Evolutionary conservation across 2,329 filamentous ascomycete species (phyloP).

Genomic region (Nigrospora osmanthi): DNA sequence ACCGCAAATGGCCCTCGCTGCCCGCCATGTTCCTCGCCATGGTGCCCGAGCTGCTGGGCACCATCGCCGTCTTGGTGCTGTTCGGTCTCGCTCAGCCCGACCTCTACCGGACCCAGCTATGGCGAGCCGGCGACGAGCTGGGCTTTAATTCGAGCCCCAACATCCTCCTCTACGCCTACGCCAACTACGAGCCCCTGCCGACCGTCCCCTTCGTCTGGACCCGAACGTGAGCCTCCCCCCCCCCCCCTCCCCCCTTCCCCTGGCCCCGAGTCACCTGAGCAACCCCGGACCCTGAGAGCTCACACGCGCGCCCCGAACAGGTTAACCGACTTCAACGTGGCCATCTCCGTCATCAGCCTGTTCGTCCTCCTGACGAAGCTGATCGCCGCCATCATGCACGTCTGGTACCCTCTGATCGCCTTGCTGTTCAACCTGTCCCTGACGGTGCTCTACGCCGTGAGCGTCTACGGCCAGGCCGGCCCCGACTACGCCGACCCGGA

Average conservation of each 20-base stretch:
- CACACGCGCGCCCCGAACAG: slow-evolving; percentile 30
- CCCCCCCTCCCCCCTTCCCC: background rate
- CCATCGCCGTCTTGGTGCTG: slow-evolving; percentile 59
- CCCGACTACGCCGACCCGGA: slow-evolving; percentile 63
- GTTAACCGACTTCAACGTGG: slow-evolving; percentile 68
- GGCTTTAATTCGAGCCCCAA: slow-evolving; percentile 68
- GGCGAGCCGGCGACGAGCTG: slow-evolving; percentile 63
- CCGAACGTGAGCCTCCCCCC: slow-evolving; percentile 47
- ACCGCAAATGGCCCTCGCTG: slow-evolving; percentile 49
- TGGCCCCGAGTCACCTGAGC: background rate
- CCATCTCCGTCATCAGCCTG: slow-evolving; percentile 66
- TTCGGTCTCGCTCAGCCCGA: slow-evolving; percentile 69
- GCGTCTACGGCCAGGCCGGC: slow-evolving; percentile 63
- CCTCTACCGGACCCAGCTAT: slow-evolving; percentile 63
- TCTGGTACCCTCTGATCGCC: slow-evolving; percentile 61
- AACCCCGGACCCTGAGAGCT: background rate
- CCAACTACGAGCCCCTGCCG: slow-evolving; percentile 59
- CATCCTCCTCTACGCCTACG: slow-evolving; percentile 63
- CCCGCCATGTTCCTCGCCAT: slow-evolving; percentile 56
- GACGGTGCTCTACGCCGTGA: slow-evolving; percentile 55
- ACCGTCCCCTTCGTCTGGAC: slow-evolving; percentile 66
- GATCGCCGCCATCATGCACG: slow-evolving; percentile 61
- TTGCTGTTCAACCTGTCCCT: slow-evolving; percentile 49
- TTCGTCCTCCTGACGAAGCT: slow-evolving; percentile 69
- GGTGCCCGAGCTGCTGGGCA: slow-evolving; percentile 56